Percentiles rank a stretch among this genome's conserved stretches.
Conservation (phyloP, 2,329 filamentous ascomycete species). For the Xylariaceae sp. region DNA sequence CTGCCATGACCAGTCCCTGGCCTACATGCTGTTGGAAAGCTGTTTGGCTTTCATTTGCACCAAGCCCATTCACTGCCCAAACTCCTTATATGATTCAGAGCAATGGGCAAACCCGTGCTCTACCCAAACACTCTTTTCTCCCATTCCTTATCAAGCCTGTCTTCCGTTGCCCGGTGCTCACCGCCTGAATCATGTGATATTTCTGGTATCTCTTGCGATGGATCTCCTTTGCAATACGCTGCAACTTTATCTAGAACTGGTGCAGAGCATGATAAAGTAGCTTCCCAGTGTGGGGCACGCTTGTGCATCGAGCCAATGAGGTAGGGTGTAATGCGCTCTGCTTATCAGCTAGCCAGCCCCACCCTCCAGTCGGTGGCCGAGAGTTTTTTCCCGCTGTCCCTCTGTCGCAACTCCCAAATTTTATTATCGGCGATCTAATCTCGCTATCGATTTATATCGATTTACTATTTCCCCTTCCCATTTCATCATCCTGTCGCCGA, state of each 20-base stretch:
- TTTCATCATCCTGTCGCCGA: constrained; percentile 3
- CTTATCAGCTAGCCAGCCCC: constrained; percentile 19
- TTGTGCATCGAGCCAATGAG: background rate
- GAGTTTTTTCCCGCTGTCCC: background rate
- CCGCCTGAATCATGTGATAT: background rate
- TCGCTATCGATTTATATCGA: constrained; percentile 19
- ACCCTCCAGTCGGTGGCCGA: constrained; percentile 5
- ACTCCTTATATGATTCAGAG: no score
- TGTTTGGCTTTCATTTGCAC: background rate
- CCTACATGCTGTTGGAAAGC: background rate
- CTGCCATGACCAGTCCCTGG: constrained; percentile 2
- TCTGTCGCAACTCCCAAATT: constrained; percentile 14
- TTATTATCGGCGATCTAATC: constrained; percentile 26
- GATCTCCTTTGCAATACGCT: background rate
- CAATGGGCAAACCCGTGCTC: no score
- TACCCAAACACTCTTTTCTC: no score
- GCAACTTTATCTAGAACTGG: background rate
- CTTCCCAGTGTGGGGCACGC: background rate
- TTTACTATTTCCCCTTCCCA: constrained; percentile 1
- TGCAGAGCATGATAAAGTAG: background rate
- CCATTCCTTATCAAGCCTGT: no score
- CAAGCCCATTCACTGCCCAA: background rate
- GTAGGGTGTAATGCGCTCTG: background rate
- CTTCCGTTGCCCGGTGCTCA: no score
- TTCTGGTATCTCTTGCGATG: background rate